Conservation (phyloP, 1,284 basidiomycete genomes). For the Golubevia pallescens region DNA sequence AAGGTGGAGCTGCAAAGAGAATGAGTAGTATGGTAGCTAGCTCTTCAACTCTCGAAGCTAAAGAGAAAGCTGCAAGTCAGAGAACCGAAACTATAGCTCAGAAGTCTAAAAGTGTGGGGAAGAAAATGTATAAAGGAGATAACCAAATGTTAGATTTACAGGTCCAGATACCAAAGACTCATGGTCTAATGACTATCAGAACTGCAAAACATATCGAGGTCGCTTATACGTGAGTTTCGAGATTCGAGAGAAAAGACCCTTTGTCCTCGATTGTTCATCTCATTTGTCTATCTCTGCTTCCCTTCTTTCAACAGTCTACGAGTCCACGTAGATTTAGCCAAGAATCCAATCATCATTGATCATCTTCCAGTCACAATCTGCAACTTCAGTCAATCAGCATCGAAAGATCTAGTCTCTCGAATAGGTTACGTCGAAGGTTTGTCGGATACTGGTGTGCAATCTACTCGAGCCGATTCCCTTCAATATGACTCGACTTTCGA, state of each 20-base stretch:
- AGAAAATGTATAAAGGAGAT: slow-evolving; percentile 59
- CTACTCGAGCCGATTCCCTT: not conserved
- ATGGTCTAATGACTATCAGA: slow-evolving; percentile 49
- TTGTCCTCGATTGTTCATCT: not conserved
- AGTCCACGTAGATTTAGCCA: slow-evolving; percentile 47
- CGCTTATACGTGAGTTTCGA: slow-evolving; percentile 20
- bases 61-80: slow-evolving; percentile 30
- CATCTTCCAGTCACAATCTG: slow-evolving; percentile 54
- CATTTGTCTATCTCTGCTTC: not conserved
- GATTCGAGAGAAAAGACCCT: not conserved
- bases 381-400: slow-evolving; percentile 29
- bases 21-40: slow-evolving; percentile 4
- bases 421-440: slow-evolving; percentile 56
- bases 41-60: not conserved
- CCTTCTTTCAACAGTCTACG: slow-evolving; percentile 25
- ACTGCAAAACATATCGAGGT: slow-evolving; percentile 63
- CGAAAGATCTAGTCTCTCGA: slow-evolving; percentile 23
- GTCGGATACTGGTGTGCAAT: slow-evolving; percentile 11
- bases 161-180: slow-evolving; percentile 42
- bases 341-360: slow-evolving; percentile 55
- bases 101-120: slow-evolving; percentile 46
- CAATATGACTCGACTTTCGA: not conserved
- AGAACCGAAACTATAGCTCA: slow-evolving; percentile 36
- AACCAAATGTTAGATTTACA: slow-evolving; percentile 46
- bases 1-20: slow-evolving; percentile 11